A percentile compares a stretch with the other conserved stretches of the same genome.
Conservation (phyloP, 768 basidiomycete species). For the Piloderma croceum region DNA sequence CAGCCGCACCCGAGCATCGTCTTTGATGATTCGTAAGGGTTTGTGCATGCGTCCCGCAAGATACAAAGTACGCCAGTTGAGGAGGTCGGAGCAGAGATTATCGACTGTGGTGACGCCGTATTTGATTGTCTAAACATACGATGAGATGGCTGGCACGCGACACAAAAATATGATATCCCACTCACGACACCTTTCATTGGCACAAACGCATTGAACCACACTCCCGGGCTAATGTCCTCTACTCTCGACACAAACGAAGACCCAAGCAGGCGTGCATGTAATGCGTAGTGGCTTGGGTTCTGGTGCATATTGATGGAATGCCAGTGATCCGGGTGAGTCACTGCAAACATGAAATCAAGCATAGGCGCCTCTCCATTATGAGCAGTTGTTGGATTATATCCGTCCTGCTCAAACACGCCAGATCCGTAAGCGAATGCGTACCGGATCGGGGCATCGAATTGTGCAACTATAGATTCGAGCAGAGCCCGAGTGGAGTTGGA, state of each 20-base stretch:
- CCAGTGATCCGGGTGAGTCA: slow-evolving; percentile 88
- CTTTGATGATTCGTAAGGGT: slow-evolving; percentile 87
- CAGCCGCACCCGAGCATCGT: slow-evolving; percentile 86
- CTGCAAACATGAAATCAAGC: slow-evolving; percentile 96
- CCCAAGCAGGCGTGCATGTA: slow-evolving; percentile 82
- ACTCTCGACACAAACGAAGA: slow-evolving; percentile 74
- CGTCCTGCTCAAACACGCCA: slow-evolving; percentile 91
- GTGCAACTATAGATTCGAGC: slow-evolving; percentile 70
- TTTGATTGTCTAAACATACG: slow-evolving; percentile 72
- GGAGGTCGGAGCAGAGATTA: slow-evolving; percentile 80
- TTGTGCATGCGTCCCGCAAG: slow-evolving; percentile 97
- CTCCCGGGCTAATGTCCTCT: slow-evolving; percentile 73
- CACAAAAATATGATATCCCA: slow-evolving; percentile 12
- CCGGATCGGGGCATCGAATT: slow-evolving; percentile 86
- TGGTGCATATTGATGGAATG: slow-evolving; percentile 95
- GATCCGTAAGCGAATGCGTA: slow-evolving; percentile 98
- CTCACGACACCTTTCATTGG: slow-evolving; percentile 79
- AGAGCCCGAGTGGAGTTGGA: slow-evolving; percentile 74
- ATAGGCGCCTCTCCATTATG: slow-evolving; percentile 52
- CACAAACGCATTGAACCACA: slow-evolving; percentile 96
- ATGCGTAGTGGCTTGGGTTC: slow-evolving; percentile 84
- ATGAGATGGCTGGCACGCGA: background rate
- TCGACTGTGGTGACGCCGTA: slow-evolving; percentile 94
- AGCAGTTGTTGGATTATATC: slow-evolving; percentile 43
- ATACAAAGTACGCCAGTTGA: slow-evolving; percentile 92